Base-by-base conservation (phyloP, 306 rosid genomes). In the Cucumis melo region DNA sequence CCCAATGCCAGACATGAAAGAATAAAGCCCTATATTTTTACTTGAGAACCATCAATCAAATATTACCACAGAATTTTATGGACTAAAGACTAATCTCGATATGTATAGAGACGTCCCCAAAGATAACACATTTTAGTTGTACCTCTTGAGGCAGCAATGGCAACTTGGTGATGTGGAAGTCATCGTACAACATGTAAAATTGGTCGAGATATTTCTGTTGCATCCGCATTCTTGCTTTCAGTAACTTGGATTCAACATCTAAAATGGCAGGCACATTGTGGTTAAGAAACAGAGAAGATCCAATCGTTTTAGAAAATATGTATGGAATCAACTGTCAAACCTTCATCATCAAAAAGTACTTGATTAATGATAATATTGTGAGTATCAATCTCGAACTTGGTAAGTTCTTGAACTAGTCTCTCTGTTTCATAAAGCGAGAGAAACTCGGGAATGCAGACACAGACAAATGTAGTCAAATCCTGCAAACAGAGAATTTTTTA, bases 401-500 rank as follows among this genome's bases (percentile, higher is more conserved):
- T 60, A 58, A 95, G 96, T 76, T 95, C 97, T 87, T 95, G 99
- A 78, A 95, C 99, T 79, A 95, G 77, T 88, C 99, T 90, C 90
- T 95, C 98, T 2, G 99, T 95, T 87, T 95, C 99, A 73, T 95
- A 95, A 60, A 95, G 95, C 42, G 99, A 90, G 54, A 95, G 97
- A 82, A 95, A 95, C 85, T 95, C 99, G 1, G 99, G 99, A 84
- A 95, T 95, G 87, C 99, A 95, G 80, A 95, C 99, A 81, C 99
- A 95, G 74, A 95, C 79, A 60, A 95, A 95, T 24, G 99, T 95
- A 63, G 99, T 95, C 97, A 92, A 68, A 83, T 95, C 99, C 99
- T 95, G 96, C 76, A 74, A 86, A 82, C 32, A 80, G 61, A 73
- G 77, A 51, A 16, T 16, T 5, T 6, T 6, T 51, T 51, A 46